These are phyloP conservation scores for Talaromyces sp. DNA, from an alignment of 2,329 filamentous ascomycete species.

Conservation along the genomic window DNA sequence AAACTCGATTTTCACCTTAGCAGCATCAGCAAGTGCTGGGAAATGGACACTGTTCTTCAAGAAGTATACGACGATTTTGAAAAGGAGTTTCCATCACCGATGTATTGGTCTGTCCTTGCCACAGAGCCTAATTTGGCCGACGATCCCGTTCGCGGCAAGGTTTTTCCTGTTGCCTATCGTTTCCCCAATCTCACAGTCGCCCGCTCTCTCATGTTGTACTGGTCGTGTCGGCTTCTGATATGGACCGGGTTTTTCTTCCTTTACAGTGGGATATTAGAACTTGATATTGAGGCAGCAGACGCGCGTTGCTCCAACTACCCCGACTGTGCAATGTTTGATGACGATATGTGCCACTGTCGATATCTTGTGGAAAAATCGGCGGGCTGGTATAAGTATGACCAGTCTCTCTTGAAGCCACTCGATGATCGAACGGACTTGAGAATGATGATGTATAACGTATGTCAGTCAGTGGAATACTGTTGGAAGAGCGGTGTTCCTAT, in stretches of 20 bases:
- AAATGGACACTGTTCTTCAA: constrained; percentile 20
- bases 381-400: constrained; percentile 8
- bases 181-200: constrained; percentile 24
- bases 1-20: constrained; percentile 13
- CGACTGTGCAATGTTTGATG: constrained; percentile 1
- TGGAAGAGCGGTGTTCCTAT: constrained; percentile 18
- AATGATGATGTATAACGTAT: constrained; percentile 25
- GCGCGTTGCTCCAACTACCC: constrained; percentile 5
- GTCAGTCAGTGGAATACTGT: constrained; percentile 30
- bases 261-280: constrained; percentile 19
- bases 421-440: constrained; percentile 20
- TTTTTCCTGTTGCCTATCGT: constrained; percentile 26
- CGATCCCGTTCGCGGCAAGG: constrained; percentile 7
- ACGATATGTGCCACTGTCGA: constrained; percentile 6
- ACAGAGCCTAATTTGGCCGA: constrained; percentile 8
- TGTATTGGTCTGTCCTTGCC: constrained; percentile 26
- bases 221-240: constrained; percentile 26
- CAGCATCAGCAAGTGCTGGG: constrained; percentile 21
- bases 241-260: constrained; percentile 29
- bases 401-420: constrained; percentile 16
- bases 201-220: constrained; percentile 25
- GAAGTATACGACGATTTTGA: constrained; percentile 20
- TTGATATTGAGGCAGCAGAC: constrained; percentile 9
- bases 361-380: not conserved
- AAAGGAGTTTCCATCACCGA: constrained; percentile 14